phyloP scores from a whole-genome alignment of 2,329 filamentous ascomycete genomes.

The Aciculosporium take region DNA sequence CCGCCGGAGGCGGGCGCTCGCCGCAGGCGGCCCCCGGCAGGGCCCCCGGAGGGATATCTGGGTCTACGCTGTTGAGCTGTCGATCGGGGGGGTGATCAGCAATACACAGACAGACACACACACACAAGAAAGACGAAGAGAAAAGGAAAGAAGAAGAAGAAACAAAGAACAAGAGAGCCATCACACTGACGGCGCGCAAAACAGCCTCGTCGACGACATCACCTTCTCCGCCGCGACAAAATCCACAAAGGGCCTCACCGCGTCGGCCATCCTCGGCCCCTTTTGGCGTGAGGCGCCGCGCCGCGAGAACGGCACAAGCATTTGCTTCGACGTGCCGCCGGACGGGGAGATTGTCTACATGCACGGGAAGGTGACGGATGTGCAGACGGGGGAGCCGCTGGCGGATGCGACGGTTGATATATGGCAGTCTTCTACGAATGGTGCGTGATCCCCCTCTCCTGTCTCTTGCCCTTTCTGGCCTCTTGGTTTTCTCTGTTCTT shows the following conservation, averaged over 20 bases:
- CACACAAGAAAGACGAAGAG: background rate
- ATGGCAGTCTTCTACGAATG: slow-evolving; percentile 68
- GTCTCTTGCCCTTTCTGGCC: background rate
- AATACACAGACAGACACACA: too few relatives aligned
- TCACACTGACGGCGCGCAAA: too few relatives aligned
- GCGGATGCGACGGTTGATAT: slow-evolving; percentile 55
- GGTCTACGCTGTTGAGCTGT: too few relatives aligned
- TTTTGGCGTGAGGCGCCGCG: slow-evolving; percentile 66
- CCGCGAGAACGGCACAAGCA: slow-evolving; percentile 54
- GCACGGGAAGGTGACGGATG: slow-evolving; percentile 45
- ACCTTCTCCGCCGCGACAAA: slow-evolving; percentile 45
- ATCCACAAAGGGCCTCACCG: slow-evolving; percentile 38
- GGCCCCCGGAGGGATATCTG: too few relatives aligned
- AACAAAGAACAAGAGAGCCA: too few relatives aligned
- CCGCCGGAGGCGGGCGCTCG: too few relatives aligned
- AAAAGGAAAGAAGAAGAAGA: background rate
- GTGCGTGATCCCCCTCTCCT: slow-evolving; percentile 15
- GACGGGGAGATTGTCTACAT: slow-evolving; percentile 43
- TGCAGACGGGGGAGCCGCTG: slow-evolving; percentile 48
- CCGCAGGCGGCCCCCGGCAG: too few relatives aligned
- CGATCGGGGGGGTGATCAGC: too few relatives aligned
- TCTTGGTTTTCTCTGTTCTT: background rate
- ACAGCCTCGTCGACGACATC: slow-evolving; percentile 64
- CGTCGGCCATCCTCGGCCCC: slow-evolving; percentile 69
- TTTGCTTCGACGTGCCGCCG: slow-evolving; percentile 38